Base-by-base conservation (phyloP, 257 asterid genomes). In the Buddleja alternifolia region DNA sequence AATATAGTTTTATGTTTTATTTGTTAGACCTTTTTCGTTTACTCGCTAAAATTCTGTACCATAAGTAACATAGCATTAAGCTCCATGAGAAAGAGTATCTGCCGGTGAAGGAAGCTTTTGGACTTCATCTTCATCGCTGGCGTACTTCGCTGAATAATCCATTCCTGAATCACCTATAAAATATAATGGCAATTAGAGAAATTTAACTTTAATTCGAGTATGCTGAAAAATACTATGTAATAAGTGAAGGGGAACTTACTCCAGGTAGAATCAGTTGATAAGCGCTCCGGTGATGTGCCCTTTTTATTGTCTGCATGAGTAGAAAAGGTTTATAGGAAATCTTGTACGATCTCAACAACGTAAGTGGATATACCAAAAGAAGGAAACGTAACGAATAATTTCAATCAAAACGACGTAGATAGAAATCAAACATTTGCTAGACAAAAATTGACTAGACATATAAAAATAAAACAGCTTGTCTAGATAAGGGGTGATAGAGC, bases 81-180 rank as follows among this genome's bases (percentile, higher is more conserved):
- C 23, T 37, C 15, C 45, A 7, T 61, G 60, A 60, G 60, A 46
- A 11, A 72, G 68, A 76, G 63, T 58, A 40, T 77, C 77, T 61
- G 74, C 79, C 21, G 75, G 76, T 52, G 84, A 42, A n/a, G 77
- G 70, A 7, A 66, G 78, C 21, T 64, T 50, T 20, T 72, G 81
- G 32, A 41, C 47, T 74, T 74, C 73, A 14, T 60, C 70, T 58
- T 72, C 78, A 11, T 76, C 73, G 7, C 70, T 42, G n/a, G 70
- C 6, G 74, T 24, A 40, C 70, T 60, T 79, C 51, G 69, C 32
- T 25, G 83, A 42, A 60, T 69, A 73, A 37, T 77, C 84, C 15
- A 77, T 77, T 73, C 66, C 81, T 10, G 81, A 67, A 57, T 86
- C 92, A 73, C 88, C 89, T 83, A 72, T 16, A 70, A 72, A 44